These are phyloP conservation scores for Nicotiana obtusifolia DNA, from an alignment of 257 asterid genomes.

Conservation along the genomic window DNA sequence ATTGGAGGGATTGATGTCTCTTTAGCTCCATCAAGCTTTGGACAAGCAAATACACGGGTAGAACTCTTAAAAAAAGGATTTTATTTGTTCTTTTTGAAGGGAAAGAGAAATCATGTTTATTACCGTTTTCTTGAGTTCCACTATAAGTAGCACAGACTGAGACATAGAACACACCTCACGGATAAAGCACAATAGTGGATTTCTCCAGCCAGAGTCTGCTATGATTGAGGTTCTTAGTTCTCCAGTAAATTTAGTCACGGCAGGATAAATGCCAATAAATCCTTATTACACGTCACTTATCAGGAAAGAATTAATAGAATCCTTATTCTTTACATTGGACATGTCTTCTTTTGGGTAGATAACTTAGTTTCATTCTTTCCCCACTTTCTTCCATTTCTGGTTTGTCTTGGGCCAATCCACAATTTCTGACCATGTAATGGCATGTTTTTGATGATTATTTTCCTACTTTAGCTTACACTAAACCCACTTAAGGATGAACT, in stretches of 20 bases:
- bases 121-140: neutral
- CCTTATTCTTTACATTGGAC: neutral
- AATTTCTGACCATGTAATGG: neutral
- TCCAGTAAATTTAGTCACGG: neutral
- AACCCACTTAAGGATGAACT: neutral
- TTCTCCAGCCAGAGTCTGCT: neutral
- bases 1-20: slow-evolving; percentile 94
- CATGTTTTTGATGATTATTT: neutral
- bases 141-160: neutral
- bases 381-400: neutral
- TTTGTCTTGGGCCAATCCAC: neutral
- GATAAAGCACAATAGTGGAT: neutral
- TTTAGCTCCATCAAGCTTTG: slow-evolving; percentile 80
- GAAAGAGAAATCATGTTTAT: neutral
- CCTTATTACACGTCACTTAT: neutral
- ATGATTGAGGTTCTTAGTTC: neutral
- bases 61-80: slow-evolving; percentile 13
- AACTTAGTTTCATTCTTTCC: neutral
- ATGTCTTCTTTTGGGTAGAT: neutral
- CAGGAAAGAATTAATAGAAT: neutral
- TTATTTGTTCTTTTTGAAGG: neutral
- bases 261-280: neutral
- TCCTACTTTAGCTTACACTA: neutral
- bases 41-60: slow-evolving; percentile 96
- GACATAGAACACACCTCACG: neutral